These are phyloP conservation scores for Alternaria arbusti DNA, from an alignment of 2,329 filamentous ascomycete species.

Conservation along the genomic window DNA sequence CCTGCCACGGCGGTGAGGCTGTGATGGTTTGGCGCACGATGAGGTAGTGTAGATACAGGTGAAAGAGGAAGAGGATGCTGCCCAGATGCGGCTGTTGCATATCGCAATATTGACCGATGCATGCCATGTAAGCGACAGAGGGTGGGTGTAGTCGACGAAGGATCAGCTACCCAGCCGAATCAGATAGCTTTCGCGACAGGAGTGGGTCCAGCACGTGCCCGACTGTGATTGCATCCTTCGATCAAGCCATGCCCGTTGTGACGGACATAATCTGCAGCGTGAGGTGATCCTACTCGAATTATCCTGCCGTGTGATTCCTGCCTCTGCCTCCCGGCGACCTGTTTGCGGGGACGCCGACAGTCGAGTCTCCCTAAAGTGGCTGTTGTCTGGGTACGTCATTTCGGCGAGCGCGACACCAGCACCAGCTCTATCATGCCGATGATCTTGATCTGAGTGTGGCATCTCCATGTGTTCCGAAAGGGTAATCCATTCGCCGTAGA, in stretches of 20 bases:
- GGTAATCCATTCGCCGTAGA: not conserved
- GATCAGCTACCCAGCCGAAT: not conserved
- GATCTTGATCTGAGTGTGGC: not conserved
- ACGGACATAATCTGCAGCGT: slow-evolving; percentile 15
- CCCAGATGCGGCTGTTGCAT: not conserved
- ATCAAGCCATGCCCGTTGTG: slow-evolving; percentile 16
- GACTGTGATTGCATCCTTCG: not conserved
- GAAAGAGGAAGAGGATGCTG: not conserved
- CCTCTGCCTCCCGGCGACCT: slow-evolving; percentile 9
- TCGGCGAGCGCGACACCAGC: not conserved
- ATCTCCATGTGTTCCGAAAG: slow-evolving; percentile 1
- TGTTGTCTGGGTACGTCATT: not conserved
- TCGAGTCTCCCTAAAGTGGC: not conserved
- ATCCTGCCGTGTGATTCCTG: slow-evolving; percentile 6
- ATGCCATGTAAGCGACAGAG: slow-evolving; percentile 5
- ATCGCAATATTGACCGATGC: slow-evolving; percentile 6
- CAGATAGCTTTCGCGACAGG: not conserved
- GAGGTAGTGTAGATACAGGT: not conserved
- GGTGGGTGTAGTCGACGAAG: not conserved
- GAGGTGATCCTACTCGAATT: slow-evolving; percentile 3
- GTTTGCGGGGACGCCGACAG: slow-evolving; percentile 9
- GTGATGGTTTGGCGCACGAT: not conserved
- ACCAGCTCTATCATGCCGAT: not conserved
- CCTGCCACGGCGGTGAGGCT: slow-evolving; percentile 7
- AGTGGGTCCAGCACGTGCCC: slow-evolving; percentile 6